Conservation (phyloP, 805 yeast genomes). For the Wickerhamomyces alni region DNA sequence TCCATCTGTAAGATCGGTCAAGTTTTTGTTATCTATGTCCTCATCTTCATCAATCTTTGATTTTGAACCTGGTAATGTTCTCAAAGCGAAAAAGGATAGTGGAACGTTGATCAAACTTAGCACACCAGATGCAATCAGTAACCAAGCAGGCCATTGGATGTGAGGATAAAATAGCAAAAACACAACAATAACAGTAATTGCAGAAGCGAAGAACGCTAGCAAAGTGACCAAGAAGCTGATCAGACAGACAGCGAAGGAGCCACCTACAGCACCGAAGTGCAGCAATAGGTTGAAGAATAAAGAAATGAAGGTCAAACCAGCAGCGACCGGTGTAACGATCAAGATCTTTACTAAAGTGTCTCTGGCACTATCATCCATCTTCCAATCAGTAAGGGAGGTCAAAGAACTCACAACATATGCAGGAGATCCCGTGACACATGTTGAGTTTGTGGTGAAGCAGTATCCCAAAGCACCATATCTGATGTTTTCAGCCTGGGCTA, state of each 20-base stretch:
- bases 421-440: conserved; percentile 42
- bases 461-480: conserved; percentile 66
- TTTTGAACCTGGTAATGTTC: conserved; percentile 11
- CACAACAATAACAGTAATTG: conserved; percentile 47
- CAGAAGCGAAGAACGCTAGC: conserved; percentile 47
- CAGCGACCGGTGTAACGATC: conserved; percentile 60
- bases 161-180: conserved; percentile 60
- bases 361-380: conserved; percentile 39
- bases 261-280: conserved; percentile 23
- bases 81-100: conserved; percentile 36
- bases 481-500: conserved; percentile 41
- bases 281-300: conserved; percentile 31
- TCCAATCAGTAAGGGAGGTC: conserved; percentile 39
- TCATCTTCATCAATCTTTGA: conserved; percentile 10
- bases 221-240: conserved; percentile 39
- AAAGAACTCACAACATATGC: conserved; percentile 28
- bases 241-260: conserved; percentile 27
- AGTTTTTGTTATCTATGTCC: conserved; percentile 10
- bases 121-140: conserved; percentile 60
- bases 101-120: conserved; percentile 47
- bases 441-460: conserved; percentile 32
- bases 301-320: conserved; percentile 50
- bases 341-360: conserved; percentile 47
- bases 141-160: conserved; percentile 68
- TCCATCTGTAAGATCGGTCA: conserved; percentile 23